Conservation (phyloP, 345 rosid species). For the Populus deltoides region DNA sequence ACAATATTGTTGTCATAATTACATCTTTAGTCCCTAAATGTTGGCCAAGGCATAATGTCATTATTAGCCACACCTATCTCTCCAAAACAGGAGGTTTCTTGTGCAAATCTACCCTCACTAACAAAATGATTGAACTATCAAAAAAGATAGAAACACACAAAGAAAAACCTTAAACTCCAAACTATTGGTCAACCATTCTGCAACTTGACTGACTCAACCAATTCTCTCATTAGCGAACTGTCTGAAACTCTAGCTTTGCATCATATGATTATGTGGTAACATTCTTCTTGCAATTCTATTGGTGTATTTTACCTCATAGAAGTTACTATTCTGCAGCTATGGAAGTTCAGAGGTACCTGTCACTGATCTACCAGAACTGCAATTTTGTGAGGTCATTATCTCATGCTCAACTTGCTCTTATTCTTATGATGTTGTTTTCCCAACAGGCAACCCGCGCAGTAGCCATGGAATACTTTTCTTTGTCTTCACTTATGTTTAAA, state of each 20-base stretch:
- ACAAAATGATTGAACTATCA: neutral
- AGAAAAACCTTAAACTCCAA: neutral
- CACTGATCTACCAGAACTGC: slow-evolving; percentile 50
- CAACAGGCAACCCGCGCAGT: neutral
- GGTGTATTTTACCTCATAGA: neutral
- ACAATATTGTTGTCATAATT: neutral
- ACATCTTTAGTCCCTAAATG: neutral
- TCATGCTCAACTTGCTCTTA: slow-evolving; percentile 9
- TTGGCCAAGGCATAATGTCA: neutral
- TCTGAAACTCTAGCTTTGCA: neutral
- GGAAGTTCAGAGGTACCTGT: slow-evolving; percentile 80
- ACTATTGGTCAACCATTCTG: neutral
- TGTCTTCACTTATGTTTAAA: neutral
- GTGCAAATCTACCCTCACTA: neutral
- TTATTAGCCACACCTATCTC: neutral
- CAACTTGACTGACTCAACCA: neutral
- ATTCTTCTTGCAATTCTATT: neutral
- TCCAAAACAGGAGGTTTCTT: neutral
- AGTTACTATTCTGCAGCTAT: slow-evolving; percentile 55
- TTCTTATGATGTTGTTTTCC: neutral
- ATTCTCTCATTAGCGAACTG: neutral
- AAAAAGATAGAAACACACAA: neutral
- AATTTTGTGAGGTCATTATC: slow-evolving; percentile 53
- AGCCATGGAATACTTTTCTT: neutral
- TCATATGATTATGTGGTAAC: neutral